Base-by-base conservation (phyloP, 73 alveolate species). In the Paramecium primaurelia region DNA sequence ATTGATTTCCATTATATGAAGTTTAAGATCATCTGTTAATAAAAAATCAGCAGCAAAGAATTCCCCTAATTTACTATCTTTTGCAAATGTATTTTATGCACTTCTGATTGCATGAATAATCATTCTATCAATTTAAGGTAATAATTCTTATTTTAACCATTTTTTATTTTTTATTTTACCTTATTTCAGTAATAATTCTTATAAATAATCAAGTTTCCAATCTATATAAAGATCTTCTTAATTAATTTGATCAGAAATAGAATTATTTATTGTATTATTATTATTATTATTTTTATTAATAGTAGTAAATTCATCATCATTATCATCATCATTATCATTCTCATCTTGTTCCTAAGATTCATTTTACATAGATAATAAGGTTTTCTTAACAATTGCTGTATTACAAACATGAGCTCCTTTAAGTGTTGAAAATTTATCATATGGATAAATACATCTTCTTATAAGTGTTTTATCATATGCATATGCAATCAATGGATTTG, bases 341-440 rank as follows among this genome's bases (percentile, higher is more conserved):
- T 28, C 25, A 71, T 30, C 86, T 6, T 22, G 3, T 26, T 71
- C 86, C 22, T 22, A 25, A 16, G 26, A 8, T 59, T 59, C 77
- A 8, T 22, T 59, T 59, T 8, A 8, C 26, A 59, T 59, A 0
- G 26, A 16, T 59, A 2, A 4, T 9, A 59, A 9, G 22, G 77
- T 59, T 9, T 59, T 59, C 42, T 88, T 88, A 28, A 75, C 80
- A 69, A 88, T 68, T 25, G 93, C 86, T 8, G 93, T 88, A 71
- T 88, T 88, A 32, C 93, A 88, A 42, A 88, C 93, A 44, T 88
- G 93, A n/a, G 22, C 51, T 16, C 54, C 58, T 44, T 69, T 69
- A 11, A 34, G 59, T 5, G 69, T 58, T n/a, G 86, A 54, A 18
- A 69, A 69, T 38, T 69, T 88, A 38, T 88, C 83, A 69, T 25